Base-by-base conservation (phyloP, 2,329 filamentous ascomycete species). In the Cladobotryum mycophilum region DNA sequence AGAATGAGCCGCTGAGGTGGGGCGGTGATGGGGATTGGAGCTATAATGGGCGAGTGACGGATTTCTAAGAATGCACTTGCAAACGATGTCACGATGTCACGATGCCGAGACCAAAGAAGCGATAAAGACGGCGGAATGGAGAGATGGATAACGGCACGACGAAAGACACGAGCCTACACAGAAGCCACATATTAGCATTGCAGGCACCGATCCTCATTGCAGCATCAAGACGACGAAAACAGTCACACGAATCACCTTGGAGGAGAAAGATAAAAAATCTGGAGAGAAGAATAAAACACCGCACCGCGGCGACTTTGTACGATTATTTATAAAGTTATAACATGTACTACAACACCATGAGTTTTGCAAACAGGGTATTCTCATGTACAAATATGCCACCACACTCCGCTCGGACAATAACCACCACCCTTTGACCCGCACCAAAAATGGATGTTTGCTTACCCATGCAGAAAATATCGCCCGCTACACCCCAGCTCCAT, bases 1-100 rank as follows among this genome's bases (percentile, higher is more conserved):
- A 97, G 82, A 97, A 95, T 64, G 92, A 99, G 70, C 93, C 93
- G 47, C 64, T 97, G 65, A 75, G 91, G 60, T 96, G 92, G 92
- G 90, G 90, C 0, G 74, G 78, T 15, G 66, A 62, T 0, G 85
- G 88, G 1, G 82, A 85, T 61, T 99, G 91, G 86, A 96, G 89
- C 67, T 99, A 88, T 69, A 96, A 96, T 68, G 93, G 93, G 43
- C 76, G 92, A 56, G 91, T 95, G 49, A 97, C 92, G 20, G 93
- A 99, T 70, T 99, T 99, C 54, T 83, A 59, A 64, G 40, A n/a
- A 11, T 11, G 11, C n/a, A 18, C 13, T 8, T n/a, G 8, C 11
- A 17, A 20, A 41, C 38, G 6, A 30, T 5, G 9, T 30, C 9
- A 30, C 25, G 6, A 30, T 30, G 6, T 30, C 25, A 8, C 25